phyloP scores from a whole-genome alignment of 179 eudicot species.

The Amaranthus tricolor region DNA sequence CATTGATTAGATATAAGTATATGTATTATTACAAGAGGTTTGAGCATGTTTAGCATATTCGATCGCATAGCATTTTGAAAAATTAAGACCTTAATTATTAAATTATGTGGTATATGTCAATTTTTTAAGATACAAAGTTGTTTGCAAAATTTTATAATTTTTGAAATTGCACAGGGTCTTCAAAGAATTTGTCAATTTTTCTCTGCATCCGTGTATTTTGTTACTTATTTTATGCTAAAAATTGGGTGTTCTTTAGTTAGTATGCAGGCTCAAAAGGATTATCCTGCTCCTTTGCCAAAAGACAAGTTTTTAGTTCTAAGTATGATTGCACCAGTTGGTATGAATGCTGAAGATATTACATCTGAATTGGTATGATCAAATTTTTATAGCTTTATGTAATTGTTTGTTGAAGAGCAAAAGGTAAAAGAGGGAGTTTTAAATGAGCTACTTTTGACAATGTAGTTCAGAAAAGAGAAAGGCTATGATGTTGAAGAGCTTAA shows the following conservation, averaged over 20 bases:
- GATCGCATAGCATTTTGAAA: too few relatives aligned
- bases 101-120: too few relatives aligned
- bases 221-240: constrained; percentile 23
- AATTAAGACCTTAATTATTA: too few relatives aligned
- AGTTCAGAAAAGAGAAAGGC: constrained; percentile 41
- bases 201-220: neutral
- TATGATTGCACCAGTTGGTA: constrained; percentile 28
- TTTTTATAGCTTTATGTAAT: constrained; percentile 15
- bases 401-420: constrained; percentile 3
- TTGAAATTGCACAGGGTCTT: too few relatives aligned
- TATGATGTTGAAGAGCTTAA: constrained; percentile 33
- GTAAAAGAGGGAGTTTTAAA: neutral
- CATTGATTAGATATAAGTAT: too few relatives aligned
- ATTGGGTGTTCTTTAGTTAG: constrained; percentile 29
- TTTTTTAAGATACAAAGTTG: too few relatives aligned
- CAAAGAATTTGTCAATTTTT: neutral
- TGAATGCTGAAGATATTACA: constrained; percentile 27
- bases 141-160: neutral
- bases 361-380: constrained; percentile 37
- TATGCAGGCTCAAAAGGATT: constrained; percentile 38
- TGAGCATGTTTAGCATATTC: too few relatives aligned
- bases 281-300: constrained; percentile 26
- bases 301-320: constrained; percentile 44
- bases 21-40: too few relatives aligned
- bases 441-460: constrained; percentile 25